Conservation (phyloP, 345 rosid genomes). For the Psidium guajava region DNA sequence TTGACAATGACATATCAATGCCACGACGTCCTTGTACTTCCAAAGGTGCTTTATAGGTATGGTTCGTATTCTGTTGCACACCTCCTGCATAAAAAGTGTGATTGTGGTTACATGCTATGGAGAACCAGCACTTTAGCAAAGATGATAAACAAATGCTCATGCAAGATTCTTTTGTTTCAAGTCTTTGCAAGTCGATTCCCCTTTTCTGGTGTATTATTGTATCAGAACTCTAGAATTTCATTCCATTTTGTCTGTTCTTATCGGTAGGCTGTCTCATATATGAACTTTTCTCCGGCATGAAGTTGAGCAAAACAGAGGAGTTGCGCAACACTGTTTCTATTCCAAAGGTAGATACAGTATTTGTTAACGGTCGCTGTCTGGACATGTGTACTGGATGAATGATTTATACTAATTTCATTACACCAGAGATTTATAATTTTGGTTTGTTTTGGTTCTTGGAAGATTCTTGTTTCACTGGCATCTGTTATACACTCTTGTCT, state of each 20-base stretch:
- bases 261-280: constrained; percentile 79
- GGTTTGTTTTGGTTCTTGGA: constrained; percentile 5
- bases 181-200: not conserved
- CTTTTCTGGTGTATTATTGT: not conserved
- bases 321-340: constrained; percentile 86
- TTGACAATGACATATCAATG: not conserved
- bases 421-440: not conserved
- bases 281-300: constrained; percentile 82
- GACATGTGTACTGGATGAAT: not conserved
- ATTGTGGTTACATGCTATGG: not conserved
- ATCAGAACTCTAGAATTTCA: not conserved
- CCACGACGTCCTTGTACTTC: not conserved
- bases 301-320: constrained; percentile 90
- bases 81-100: not conserved
- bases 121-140: not conserved
- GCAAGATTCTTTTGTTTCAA: not conserved
- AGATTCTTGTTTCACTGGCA: constrained; percentile 28
- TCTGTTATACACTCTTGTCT: constrained; percentile 31
- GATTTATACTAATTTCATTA: not conserved
- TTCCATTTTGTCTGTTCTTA: not conserved
- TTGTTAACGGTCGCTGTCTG: not conserved
- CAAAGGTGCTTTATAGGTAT: not conserved
- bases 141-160: not conserved
- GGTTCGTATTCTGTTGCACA: not conserved
- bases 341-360: constrained; percentile 53